A percentile compares a stretch with the other conserved stretches of the same genome.
Evolutionary conservation across 2,329 filamentous ascomycete species (phyloP).

Genomic region (Colletotrichum sp.): DNA sequence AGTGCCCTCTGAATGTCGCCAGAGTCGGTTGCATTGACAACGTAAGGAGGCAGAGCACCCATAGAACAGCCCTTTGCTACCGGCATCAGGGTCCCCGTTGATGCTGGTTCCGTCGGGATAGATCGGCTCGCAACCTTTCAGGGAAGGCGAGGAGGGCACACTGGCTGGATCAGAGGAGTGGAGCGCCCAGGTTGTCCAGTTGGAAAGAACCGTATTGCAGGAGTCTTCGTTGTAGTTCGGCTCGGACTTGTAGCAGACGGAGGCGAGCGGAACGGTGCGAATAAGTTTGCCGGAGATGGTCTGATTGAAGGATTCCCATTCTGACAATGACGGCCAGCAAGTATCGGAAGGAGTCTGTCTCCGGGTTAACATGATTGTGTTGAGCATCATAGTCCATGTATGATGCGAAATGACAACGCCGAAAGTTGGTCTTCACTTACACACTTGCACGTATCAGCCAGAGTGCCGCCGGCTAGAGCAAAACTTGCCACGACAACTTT

Average conservation of each 20-base stretch:
- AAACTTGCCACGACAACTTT: not conserved
- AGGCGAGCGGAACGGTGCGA: conserved; percentile 54
- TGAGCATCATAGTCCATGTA: not conserved
- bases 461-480: not conserved
- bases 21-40: conserved; percentile 25
- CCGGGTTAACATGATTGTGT: not conserved
- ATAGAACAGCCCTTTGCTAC: not conserved
- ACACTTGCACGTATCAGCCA: not conserved
- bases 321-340: conserved; percentile 46
- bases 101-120: conserved; percentile 32
- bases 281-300: conserved; percentile 57
- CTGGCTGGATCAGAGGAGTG: conserved; percentile 22
- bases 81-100: conserved; percentile 29
- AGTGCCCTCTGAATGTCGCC: conserved; percentile 27
- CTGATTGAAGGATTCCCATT: conserved; percentile 56
- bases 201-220: conserved; percentile 42
- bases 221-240: conserved; percentile 43
- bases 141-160: conserved; percentile 28
- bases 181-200: conserved; percentile 40
- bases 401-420: not conserved
- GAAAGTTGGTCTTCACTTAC: not conserved
- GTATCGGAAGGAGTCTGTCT: conserved; percentile 32
- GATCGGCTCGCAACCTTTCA: conserved; percentile 42
- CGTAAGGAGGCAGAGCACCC: conserved; percentile 26
- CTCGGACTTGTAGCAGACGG: conserved; percentile 29